Evolutionary conservation across 148 eudicot genomes (phyloP), one percentile per base, ranked within the genome.

Genomic region (Camellia japonica): DNA sequence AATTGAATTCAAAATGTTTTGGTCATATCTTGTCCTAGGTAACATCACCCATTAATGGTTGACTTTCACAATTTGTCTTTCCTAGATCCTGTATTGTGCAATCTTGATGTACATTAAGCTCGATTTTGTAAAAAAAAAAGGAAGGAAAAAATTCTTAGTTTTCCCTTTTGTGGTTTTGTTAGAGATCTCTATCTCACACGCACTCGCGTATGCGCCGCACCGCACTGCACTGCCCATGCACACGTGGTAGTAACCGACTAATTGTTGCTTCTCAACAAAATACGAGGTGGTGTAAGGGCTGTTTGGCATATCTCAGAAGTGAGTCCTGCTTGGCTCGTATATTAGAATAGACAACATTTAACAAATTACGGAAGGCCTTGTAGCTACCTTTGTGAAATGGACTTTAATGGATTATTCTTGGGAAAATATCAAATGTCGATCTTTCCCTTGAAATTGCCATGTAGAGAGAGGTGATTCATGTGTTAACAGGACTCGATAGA

Each of bases 11-110:
- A 18, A 49, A 55, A 44, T 16, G 70, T 56, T 68, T 68, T 74
- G 46, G 49, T 44, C 70, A 18, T 52, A 61, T 72, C 63, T 60
- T 69, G 23, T 67, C 71, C 78, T 74, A 44, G 73, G 73, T 80
- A 80, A 55, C 78, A 69, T 81, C 61, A 71, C 63, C 52, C 41
- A 47, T 60, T 51, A 13, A 68, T 81, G 46, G 55, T 81, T 76
- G 83, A 81, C 75, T 76, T 81, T 11, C 3, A 5, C 43, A 43
- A 11, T 41, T 70, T 46, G 52, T 81, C 62, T 76, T 60, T 81
- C 47, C 70, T 19, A 76, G 71, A 47, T n/a, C 83, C 59, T 69
- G 79, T 6, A 43, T n/a, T 19, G 8, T 75, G 67, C 38, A 18
- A n/a, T 16, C 4, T 75, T 43, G 56, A 59, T 11, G 68, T 6